Base-by-base conservation (phyloP, 2,329 filamentous ascomycete genomes). In the Ophiostoma himal-ulmi region DNA sequence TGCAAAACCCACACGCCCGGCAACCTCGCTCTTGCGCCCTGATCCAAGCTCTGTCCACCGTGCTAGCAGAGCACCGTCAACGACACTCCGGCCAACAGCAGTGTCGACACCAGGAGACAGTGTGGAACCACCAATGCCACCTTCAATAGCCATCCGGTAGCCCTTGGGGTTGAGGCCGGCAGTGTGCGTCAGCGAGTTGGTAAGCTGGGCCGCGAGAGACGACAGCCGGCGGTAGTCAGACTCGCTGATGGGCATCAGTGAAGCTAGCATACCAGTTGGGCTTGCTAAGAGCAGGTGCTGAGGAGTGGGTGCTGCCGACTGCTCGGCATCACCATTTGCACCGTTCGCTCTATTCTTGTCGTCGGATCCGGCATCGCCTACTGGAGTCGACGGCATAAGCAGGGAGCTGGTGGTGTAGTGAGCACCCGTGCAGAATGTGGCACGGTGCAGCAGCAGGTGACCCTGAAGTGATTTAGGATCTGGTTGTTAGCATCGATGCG, bases 391-490 rank as follows among this genome's bases (percentile, higher is more conserved):
- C 1, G 92, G 91, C 44, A 98, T 84, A 67, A 97, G 86, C 26
- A 90, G 88, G 75, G 93, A 90, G 52, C 86, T 86, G 0, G 91
- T 90, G 0, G 91, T 88, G 73, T 90, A 86, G 78, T 97, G 92
- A 22, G 87, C 88, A 52, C 92, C 93, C 0, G 92, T 89, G 77
- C 94, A 90, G 81, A 99, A 98, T 71, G 93, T 92, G 69, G 91
- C 92, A 72, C 92, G 89, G 79, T 94, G 92, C 8, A 99, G 86
- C 34, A 99, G 86, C 57, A 94, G 87, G 76, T 94, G 91, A 67
- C 95, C 95, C 71, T 94, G 91, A 44, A 97, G 88, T 7, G 93
- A 96, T 82, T 96, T 96, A 20, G 94, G 94, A 77, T 98, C 94
- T 96, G 75, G 54, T 3, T 10, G 67, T 57, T 69, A 57, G 68